Base-by-base conservation (phyloP, 148 eudicot genomes). In the Oxyria digyna region DNA sequence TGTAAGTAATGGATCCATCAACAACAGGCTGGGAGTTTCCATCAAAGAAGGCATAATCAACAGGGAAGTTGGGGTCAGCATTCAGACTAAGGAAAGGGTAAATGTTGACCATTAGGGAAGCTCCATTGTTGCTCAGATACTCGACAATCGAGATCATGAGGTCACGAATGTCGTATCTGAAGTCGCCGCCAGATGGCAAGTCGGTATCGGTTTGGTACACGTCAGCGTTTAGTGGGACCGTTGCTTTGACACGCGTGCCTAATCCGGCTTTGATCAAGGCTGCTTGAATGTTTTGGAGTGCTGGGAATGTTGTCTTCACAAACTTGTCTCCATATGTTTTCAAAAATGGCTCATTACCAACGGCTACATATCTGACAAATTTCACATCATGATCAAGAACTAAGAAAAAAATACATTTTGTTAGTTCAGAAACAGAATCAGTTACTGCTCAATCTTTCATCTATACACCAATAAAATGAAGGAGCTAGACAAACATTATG, bases 341-440 rank as follows among this genome's bases (percentile, higher is more conserved):
- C 29, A 95, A 84, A 74, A 95, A 95, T 4, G 99, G 99, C 72
- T 95, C 97, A 33, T 95, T 95, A 17, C 97, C 99, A 17, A 95
- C 97, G 1, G 99, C 96, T 9, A 95, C 94, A 45, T 88, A 88
- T 76, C 97, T 91, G 45, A 66, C 38, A 31, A 17, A 26, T 63
- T 15, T 6, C 14, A 29, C 64, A 24, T 57, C 10, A 24, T 20
- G 4, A 57, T 4, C 4, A 23, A 57, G 0, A 6, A 21, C 4
- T 20, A n/a, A n/a, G n/a, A n/a, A n/a, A n/a, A n/a, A n/a, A n/a
- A n/a, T n/a, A n/a, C n/a, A n/a, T n/a, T n/a, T n/a, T n/a, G n/a
- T n/a, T n/a, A n/a, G n/a, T n/a, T n/a, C n/a, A n/a, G n/a, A n/a
- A n/a, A n/a, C n/a, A n/a, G n/a, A n/a, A n/a, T n/a, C n/a, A n/a